Evolutionary conservation across 2,329 filamentous ascomycete genomes (phyloP), one percentile per base, ranked within the genome.

Genomic region (Anisogramma anomala): DNA sequence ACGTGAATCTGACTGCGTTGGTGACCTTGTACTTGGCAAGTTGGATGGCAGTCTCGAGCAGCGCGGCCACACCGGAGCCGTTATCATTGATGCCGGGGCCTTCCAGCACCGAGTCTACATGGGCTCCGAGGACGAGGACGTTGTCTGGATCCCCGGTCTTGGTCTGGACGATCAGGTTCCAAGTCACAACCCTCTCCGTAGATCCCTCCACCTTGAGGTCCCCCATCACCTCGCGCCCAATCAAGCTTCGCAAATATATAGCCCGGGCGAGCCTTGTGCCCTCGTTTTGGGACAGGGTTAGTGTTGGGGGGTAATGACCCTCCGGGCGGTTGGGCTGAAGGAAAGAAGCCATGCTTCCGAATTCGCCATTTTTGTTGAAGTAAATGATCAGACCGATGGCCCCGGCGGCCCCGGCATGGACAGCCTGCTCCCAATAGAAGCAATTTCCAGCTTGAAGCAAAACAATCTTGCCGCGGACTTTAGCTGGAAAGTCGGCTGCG

Each of bases 381-480:
- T n/a, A n/a, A n/a, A n/a, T n/a, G n/a, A n/a, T n/a, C n/a, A n/a
- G n/a, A n/a, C n/a, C 11, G 26, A 27, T 6, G 1, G 79, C 79
- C 14, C 77, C 74, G 2, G 77, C 74, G 0, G 57, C 52, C 43
- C 69, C 71, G 18, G 77, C 78, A 14, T 68, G 59, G 27, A 64
- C 57, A 6, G 73, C 66, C 62, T 83, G 82, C 17, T 65, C 51
- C 6, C 64, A 68, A 42, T 82, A 82, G 13, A 66, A 50, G 53
- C 79, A 83, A 1, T 51, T 58, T 41, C 79, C 78, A 50, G 78
- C 70, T 5, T 64, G 65, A 40, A 82, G 66, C 17, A 82, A 61
- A 4, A 74, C 78, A 33, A 82, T 69, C 15, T 66, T 71, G 27
- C 71, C 75, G 3, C 62, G 51, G 11, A 75, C 60, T 13, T 62